These are phyloP conservation scores for Rhodotorula sp. DNA, from an alignment of 1,284 basidiomycete genomes.

Conservation along the genomic window DNA sequence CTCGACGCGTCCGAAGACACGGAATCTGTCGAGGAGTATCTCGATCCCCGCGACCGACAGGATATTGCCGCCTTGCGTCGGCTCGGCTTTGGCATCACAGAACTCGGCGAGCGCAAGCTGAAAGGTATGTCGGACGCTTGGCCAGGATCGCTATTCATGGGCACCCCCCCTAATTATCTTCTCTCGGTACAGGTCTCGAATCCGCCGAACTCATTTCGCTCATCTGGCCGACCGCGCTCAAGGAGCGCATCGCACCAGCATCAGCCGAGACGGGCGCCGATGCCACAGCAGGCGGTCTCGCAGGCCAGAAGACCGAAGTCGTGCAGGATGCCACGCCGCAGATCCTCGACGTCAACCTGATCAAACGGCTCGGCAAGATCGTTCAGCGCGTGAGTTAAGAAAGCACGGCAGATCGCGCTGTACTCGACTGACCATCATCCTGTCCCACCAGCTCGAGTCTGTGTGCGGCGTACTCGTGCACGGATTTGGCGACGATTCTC, in stretches of 20 bases:
- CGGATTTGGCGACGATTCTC: slow-evolving; percentile 9
- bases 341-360: slow-evolving; percentile 34
- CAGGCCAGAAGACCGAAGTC: slow-evolving; percentile 55
- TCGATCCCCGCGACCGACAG: slow-evolving; percentile 46
- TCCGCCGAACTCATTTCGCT: slow-evolving; percentile 80
- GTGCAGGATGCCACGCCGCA: slow-evolving; percentile 49
- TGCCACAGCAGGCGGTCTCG: slow-evolving; percentile 52
- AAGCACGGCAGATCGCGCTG: not conserved
- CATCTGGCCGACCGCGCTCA: slow-evolving; percentile 75
- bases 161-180: not conserved
- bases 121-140: slow-evolving; percentile 57
- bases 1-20: slow-evolving; percentile 55
- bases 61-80: slow-evolving; percentile 61
- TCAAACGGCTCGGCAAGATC: slow-evolving; percentile 34
- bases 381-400: slow-evolving; percentile 22
- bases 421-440: not conserved
- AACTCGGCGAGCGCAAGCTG: slow-evolving; percentile 84
- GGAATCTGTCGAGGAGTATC: slow-evolving; percentile 39
- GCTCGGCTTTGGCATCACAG: slow-evolving; percentile 70
- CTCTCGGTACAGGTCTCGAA: slow-evolving; percentile 31
- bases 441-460: slow-evolving; percentile 20
- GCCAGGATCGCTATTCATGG: fast-evolving
- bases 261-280: not conserved
- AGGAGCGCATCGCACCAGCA: slow-evolving; percentile 56
- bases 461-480: slow-evolving; percentile 30